Percentiles rank a stretch among this genome's conserved stretches.
Evolutionary conservation across 257 asterid species (phyloP).

Genomic region (Gynochthodes officinalis): DNA sequence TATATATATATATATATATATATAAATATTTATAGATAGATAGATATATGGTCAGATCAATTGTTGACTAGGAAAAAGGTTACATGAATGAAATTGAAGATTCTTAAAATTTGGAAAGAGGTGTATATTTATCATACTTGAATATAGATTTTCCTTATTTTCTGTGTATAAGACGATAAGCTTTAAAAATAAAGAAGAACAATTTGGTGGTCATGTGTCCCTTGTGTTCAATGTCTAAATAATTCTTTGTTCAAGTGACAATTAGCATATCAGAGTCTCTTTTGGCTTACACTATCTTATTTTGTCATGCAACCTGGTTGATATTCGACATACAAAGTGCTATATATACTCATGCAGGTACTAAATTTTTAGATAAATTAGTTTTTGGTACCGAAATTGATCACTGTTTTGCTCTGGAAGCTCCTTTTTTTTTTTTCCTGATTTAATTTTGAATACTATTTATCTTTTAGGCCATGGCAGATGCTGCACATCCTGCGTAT

Average conservation of each 20-base stretch:
- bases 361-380: background rate
- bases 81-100: background rate
- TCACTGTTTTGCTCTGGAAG: background rate
- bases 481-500: slow-evolving; percentile 85
- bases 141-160: background rate
- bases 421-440: background rate
- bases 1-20: no score
- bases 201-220: background rate
- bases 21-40: no score
- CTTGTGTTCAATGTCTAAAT: background rate
- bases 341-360: background rate
- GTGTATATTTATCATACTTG: background rate
- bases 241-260: background rate
- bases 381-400: background rate
- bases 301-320: background rate
- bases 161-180: background rate
- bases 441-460: background rate
- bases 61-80: background rate
- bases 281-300: background rate
- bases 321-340: background rate
- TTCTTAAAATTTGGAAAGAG: background rate
- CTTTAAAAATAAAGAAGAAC: background rate
- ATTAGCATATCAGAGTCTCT: background rate
- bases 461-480: slow-evolving; percentile 81
- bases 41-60: background rate